Evolutionary conservation across 192 early-diverging fungal genomes (phyloP).

Genomic region (Thamnidium elegans): DNA sequence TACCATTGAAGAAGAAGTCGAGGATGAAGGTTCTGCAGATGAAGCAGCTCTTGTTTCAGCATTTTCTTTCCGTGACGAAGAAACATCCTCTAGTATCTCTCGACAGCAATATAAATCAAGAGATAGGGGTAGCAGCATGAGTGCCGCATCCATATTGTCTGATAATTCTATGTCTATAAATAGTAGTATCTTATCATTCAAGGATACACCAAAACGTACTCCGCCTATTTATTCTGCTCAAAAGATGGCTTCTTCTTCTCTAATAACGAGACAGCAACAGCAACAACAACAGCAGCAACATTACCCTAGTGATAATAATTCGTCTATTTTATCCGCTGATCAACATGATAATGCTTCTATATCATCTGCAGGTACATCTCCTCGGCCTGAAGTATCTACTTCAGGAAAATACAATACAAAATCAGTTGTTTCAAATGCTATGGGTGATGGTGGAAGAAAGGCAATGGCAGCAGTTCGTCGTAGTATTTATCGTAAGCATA

Average conservation of each 20-base stretch:
- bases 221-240: neutral
- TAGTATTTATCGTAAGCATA: conserved; percentile 16
- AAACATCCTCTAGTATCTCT: too few species aligned
- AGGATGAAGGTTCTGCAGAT: too few species aligned
- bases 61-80: too few species aligned
- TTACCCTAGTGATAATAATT: too few species aligned
- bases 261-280: too few species aligned
- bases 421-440: conserved; percentile 7
- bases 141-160: conserved; percentile 1
- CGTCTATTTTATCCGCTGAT: too few species aligned
- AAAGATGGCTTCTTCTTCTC: neutral
- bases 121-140: too few species aligned
- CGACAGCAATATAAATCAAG: too few species aligned
- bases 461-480: conserved; percentile 12
- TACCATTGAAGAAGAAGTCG: too few species aligned
- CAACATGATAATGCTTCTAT: too few species aligned
- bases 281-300: too few species aligned
- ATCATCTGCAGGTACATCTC: neutral
- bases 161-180: neutral
- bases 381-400: neutral
- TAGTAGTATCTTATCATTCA: conserved; percentile 9
- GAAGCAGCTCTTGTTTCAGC: too few species aligned
- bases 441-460: conserved; percentile 11
- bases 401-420: neutral
- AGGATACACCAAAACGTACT: neutral